phyloP scores from a whole-genome alignment of 805 yeast species.

The Candida adriatica region DNA sequence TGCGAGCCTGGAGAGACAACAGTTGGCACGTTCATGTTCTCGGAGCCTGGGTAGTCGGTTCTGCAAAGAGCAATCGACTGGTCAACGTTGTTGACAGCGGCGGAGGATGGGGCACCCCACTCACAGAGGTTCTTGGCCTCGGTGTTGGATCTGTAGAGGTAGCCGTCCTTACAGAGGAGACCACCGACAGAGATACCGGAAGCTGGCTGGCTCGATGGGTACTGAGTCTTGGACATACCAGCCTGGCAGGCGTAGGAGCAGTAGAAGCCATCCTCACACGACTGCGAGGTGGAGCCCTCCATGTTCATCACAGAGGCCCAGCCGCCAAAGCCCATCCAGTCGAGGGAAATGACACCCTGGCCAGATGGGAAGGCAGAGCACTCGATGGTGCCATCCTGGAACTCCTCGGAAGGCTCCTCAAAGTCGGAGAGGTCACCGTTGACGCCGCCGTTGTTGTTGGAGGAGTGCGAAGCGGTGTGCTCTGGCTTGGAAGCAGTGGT shows the following conservation, averaged over 20 bases:
- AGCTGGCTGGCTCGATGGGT: conserved; percentile 85
- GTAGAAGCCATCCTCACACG: conserved; percentile 84
- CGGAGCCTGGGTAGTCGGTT: conserved; percentile 99
- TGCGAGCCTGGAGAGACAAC: conserved; percentile 60
- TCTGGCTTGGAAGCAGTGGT: conserved; percentile 23
- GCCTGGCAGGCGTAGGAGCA: conserved; percentile 98
- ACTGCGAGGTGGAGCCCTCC: conserved; percentile 51
- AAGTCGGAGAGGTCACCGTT: conserved; percentile 56
- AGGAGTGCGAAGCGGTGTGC: conserved; percentile 18
- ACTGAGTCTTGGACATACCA: conserved; percentile 98
- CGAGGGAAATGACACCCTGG: conserved; percentile 73
- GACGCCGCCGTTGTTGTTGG: conserved; percentile 29
- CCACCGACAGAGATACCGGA: conserved; percentile 93
- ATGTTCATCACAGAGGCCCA: conserved; percentile 55
- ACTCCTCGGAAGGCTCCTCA: conserved; percentile 49
- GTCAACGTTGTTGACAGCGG: conserved; percentile 55
- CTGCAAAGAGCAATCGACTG: conserved; percentile 85
- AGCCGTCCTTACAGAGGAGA: conserved; percentile 73
- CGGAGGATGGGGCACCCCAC: conserved; percentile 74
- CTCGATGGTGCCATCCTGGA: conserved; percentile 61
- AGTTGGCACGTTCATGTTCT: conserved; percentile 96
- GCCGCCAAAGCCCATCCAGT: conserved; percentile 74
- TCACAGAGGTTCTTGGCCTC: conserved; percentile 66
- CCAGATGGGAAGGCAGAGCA: conserved; percentile 75
- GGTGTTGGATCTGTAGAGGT: conserved; percentile 72